Conservation (phyloP, 345 rosid genomes). For the Lagerstroemia speciosa region DNA sequence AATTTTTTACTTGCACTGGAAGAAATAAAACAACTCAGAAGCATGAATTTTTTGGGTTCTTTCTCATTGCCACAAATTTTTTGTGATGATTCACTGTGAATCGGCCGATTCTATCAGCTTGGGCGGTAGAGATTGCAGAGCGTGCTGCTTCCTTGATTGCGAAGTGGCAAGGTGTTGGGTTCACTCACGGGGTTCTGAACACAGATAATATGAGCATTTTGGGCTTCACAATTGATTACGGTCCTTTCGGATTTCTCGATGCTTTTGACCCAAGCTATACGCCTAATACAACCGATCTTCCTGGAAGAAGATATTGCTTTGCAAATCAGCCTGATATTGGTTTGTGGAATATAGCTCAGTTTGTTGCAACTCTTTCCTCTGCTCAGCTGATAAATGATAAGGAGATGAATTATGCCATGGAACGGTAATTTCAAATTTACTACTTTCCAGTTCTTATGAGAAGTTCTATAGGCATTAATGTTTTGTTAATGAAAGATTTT, state of each 20-base stretch:
- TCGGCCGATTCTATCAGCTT: conserved; percentile 42
- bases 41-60: neutral
- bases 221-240: conserved; percentile 94
- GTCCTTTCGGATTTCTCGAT: conserved; percentile 96
- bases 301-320: conserved; percentile 90
- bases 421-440: conserved; percentile 42
- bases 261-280: conserved; percentile 96
- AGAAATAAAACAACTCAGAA: neutral
- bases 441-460: neutral
- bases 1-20: neutral
- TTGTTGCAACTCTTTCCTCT: conserved; percentile 52
- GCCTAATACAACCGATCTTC: conserved; percentile 97
- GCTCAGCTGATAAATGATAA: conserved; percentile 73
- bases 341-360: conserved; percentile 88
- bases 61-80: neutral
- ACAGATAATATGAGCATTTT: conserved; percentile 97
- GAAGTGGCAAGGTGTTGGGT: conserved; percentile 96
- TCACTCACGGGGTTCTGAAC: conserved; percentile 96
- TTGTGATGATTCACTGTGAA: conserved; percentile 12
- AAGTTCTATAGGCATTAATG: neutral
- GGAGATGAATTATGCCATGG: conserved; percentile 87
- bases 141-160: conserved; percentile 81
- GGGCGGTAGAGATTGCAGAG: conserved; percentile 89
- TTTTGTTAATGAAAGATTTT: conserved; percentile 2
- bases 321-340: conserved; percentile 97